phyloP scores from a whole-genome alignment of 2,329 filamentous ascomycete genomes.

The Anthostomella pinea region DNA sequence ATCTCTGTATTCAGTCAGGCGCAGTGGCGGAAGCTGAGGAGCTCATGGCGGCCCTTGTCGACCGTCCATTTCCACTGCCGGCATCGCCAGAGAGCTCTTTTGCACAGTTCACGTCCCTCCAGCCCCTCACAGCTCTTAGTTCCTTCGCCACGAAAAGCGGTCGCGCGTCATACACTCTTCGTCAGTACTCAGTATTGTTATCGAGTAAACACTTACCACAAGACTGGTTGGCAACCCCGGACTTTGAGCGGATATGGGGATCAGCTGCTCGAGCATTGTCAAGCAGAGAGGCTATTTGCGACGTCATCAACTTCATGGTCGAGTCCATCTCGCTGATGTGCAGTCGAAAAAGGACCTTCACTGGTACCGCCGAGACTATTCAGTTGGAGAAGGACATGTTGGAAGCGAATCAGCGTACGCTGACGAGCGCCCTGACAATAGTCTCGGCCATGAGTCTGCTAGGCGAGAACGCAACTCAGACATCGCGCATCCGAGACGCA shows the following conservation, averaged over 20 bases:
- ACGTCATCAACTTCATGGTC: constrained; percentile 37
- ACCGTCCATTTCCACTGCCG: constrained; percentile 36
- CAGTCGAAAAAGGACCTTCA: constrained; percentile 14
- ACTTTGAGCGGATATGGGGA: constrained; percentile 42
- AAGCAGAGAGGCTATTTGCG: constrained; percentile 27
- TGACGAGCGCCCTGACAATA: constrained; percentile 41
- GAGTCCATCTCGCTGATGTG: constrained; percentile 34
- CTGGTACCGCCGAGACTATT: constrained; percentile 6
- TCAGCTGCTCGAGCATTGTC: constrained; percentile 36
- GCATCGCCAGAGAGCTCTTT: constrained; percentile 31
- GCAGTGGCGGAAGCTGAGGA: constrained; percentile 40
- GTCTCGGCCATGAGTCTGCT: constrained; percentile 33
- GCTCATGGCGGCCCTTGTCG: constrained; percentile 37
- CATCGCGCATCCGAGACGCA: constrained; percentile 9
- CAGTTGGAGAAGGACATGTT: constrained; percentile 20
- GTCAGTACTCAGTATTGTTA: constrained; percentile 37
- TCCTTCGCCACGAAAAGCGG: constrained; percentile 32
- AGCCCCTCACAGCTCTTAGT: constrained; percentile 34
- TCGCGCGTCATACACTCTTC: constrained; percentile 34
- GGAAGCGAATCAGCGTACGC: constrained; percentile 33
- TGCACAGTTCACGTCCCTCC: constrained; percentile 24
- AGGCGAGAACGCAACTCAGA: constrained; percentile 22
- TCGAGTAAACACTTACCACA: constrained; percentile 33
- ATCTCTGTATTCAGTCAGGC: constrained; percentile 37
- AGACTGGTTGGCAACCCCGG: constrained; percentile 43